Evolutionary conservation across 1,284 basidiomycete species (phyloP).

Genomic region (Austroboletus niveus): DNA sequence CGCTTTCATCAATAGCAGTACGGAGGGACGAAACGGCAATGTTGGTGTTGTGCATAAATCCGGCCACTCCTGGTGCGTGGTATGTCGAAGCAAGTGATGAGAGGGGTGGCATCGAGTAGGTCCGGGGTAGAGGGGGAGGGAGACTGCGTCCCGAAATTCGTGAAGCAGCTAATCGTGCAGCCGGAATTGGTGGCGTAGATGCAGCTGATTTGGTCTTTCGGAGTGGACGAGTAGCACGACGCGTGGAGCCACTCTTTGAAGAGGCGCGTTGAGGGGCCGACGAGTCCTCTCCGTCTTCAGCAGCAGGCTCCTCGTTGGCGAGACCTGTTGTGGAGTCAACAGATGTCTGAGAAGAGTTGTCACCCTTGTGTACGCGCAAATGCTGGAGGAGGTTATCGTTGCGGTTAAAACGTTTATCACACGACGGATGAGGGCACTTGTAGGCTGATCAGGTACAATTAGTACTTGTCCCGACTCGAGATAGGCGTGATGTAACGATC

Average conservation of each 20-base stretch:
- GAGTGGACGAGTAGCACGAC: conserved; percentile 30
- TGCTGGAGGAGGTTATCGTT: conserved; percentile 65
- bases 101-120: conserved; percentile 34
- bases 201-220: conserved; percentile 38
- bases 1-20: conserved; percentile 36
- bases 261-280: conserved; percentile 25
- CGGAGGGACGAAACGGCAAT: conserved; percentile 38
- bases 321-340: conserved; percentile 29
- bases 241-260: conserved; percentile 21
- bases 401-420: conserved; percentile 60
- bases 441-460: conserved; percentile 45
- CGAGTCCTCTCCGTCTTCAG: conserved; percentile 18
- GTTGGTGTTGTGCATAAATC: conserved; percentile 37
- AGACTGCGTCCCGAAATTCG: conserved; percentile 30
- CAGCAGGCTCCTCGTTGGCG: conserved; percentile 25
- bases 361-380: conserved; percentile 54
- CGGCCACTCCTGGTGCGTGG: conserved; percentile 24
- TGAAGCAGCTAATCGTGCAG: conserved; percentile 34
- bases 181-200: conserved; percentile 34
- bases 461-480: conserved; percentile 13
- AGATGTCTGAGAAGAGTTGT: conserved; percentile 37
- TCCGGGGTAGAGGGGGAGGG: conserved; percentile 31
- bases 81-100: conserved; percentile 29
- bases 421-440: conserved; percentile 53
- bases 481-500: conserved; percentile 15